Percentiles rank a stretch among this genome's conserved stretches.
Conservation (phyloP, 495 filamentous ascomycete species). For the Penicillium taxi region DNA sequence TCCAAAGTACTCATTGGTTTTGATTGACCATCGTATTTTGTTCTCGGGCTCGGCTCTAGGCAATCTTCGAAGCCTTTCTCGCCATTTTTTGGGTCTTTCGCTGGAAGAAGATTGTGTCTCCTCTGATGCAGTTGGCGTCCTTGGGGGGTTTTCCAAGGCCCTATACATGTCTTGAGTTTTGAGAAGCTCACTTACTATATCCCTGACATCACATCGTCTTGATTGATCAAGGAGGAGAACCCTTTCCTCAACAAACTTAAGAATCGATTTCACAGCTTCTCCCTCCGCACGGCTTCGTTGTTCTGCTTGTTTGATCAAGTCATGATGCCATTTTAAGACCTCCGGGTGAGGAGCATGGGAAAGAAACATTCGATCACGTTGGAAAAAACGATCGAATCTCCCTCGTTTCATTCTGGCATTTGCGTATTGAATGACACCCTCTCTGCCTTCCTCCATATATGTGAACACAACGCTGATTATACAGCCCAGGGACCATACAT, state of each 20-base stretch:
- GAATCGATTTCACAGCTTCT: constrained; percentile 6
- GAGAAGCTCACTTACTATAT: neutral
- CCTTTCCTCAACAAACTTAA: neutral
- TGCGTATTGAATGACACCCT: constrained; percentile 20
- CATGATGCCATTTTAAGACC: constrained; percentile 17
- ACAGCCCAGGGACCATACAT: constrained; percentile 32
- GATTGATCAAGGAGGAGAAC: constrained; percentile 7
- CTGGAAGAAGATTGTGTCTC: too few relatives aligned
- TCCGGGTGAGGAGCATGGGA: constrained; percentile 20
- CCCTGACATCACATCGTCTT: neutral
- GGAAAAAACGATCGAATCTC: constrained; percentile 24
- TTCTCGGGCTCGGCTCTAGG: too few relatives aligned
- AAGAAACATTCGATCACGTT: constrained; percentile 6
- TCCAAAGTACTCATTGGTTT: constrained; percentile 9
- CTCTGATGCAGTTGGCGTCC: too few relatives aligned
- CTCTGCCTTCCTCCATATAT: constrained; percentile 23
- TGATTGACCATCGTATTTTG: neutral
- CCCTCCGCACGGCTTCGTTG: constrained; percentile 13
- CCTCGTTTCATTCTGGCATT: constrained; percentile 15
- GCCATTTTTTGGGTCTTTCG: too few relatives aligned
- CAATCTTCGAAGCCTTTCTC: too few relatives aligned
- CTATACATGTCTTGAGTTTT: constrained; percentile 9
- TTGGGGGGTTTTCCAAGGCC: neutral
- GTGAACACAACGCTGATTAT: constrained; percentile 27
- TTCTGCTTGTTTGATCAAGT: constrained; percentile 16